Base-by-base conservation (phyloP, 306 rosid genomes). In the Cucurbita maxima region DNA sequence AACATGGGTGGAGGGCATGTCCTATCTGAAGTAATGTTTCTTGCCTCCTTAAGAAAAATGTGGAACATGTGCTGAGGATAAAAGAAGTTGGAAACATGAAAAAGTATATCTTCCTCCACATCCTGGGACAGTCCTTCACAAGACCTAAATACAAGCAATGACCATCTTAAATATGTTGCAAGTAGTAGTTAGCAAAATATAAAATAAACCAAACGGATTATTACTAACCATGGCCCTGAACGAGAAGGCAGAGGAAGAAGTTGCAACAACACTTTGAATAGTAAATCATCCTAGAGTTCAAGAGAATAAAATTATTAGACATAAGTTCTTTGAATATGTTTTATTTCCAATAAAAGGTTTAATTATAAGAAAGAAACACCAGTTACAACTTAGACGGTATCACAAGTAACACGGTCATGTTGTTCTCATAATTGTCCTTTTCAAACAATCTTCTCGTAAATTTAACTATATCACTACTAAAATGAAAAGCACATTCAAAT, bases 271-370 rank as follows among this genome's bases (percentile, higher is more conserved):
- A 93, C 89, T 81, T 86, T 83, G 80, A 93, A 93, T 78, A 93
- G 82, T 45, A 93, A 82, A 86, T 93, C 97, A 81, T 93, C 98
- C 98, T 90, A 82, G 78, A 81, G 81, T 79, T 78, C 73, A 84
- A 66, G 58, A 72, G 25, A 7, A 72, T 61, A 66, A 75, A 62
- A 79, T 36, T 13, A 72, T 34, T 56, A 22, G 38, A 62, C 6
- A 37, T 62, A 62, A 8, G 70, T 38, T 19, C 3, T 56, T 56
- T 18, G 3, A n/a, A 52, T 52, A 16, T 16, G 22, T 55, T 55
- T 55, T 55, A 12, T 55, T 19, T 55, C 13, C 59, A 50, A 30
- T 30, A 30, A 30, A 30, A 30, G 34, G 34, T 30, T 30, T 30
- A 30, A 30, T 30, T 30, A 30, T 30, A 30, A 30, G 34, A 30